Percentiles rank a stretch among this genome's conserved stretches.
phyloP scores from a whole-genome alignment of 2,329 filamentous ascomycete species.

The Bipolaris cookei region DNA sequence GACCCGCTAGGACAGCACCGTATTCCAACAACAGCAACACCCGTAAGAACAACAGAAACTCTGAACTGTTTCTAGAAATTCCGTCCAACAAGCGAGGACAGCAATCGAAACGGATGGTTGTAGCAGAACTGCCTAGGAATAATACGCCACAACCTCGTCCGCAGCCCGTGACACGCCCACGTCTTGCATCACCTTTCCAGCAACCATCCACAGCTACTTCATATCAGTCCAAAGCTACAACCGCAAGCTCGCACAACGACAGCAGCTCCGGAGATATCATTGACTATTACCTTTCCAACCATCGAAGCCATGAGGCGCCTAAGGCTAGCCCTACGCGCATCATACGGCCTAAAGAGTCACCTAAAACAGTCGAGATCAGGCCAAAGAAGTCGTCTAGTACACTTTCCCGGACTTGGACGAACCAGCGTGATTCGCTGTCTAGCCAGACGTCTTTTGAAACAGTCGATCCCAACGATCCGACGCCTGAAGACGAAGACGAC shows the following conservation, averaged over 20 bases:
- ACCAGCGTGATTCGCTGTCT: constrained; percentile 41
- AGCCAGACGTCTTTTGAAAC: constrained; percentile 57
- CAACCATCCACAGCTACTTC: constrained; percentile 20
- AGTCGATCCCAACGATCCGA: constrained; percentile 53
- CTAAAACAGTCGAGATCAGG: constrained; percentile 28
- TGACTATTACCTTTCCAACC: constrained; percentile 47
- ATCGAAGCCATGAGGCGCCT: constrained; percentile 14
- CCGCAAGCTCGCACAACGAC: constrained; percentile 31
- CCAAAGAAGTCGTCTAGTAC: constrained; percentile 37
- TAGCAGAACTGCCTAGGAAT: constrained; percentile 13
- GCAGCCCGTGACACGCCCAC: constrained; percentile 12
- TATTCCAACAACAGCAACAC: constrained; percentile 12
- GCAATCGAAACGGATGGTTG: constrained; percentile 23
- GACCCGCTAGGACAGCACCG: constrained; percentile 36
- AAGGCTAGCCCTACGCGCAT: constrained; percentile 23
- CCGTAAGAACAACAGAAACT: constrained; percentile 20
- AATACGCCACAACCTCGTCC: constrained; percentile 18
- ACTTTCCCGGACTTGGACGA: constrained; percentile 37
- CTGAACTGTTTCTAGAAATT: constrained; percentile 43
- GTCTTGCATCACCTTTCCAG: constrained; percentile 23
- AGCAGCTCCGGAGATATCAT: constrained; percentile 41
- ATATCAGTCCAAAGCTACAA: constrained; percentile 25
- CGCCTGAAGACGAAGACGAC: constrained; percentile 54
- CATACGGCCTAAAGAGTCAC: constrained; percentile 24
- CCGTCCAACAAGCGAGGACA: constrained; percentile 42